These are phyloP conservation scores for Syzygium malaccense DNA, from an alignment of 441 rosid species.

Conservation along the genomic window DNA sequence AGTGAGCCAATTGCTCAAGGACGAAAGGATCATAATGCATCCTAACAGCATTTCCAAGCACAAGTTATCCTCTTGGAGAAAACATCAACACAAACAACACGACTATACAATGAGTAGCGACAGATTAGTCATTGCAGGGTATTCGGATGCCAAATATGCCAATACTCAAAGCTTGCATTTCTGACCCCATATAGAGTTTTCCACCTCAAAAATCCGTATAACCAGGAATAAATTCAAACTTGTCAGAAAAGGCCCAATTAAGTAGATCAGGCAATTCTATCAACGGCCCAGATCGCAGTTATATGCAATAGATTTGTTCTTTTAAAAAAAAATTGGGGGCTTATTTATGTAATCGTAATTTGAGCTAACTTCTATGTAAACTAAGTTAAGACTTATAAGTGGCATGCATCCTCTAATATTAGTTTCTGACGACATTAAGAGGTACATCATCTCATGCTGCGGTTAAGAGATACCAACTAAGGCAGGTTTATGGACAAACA, in stretches of 20 bases:
- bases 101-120: background rate
- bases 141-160: background rate
- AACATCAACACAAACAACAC: background rate
- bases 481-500: background rate
- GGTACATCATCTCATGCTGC: background rate
- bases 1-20: background rate
- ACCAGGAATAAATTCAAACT: background rate
- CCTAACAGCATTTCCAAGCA: background rate
- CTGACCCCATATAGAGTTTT: background rate
- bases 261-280: background rate
- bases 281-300: background rate
- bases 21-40: background rate
- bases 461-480: background rate
- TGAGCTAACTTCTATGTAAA: background rate
- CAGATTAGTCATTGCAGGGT: background rate
- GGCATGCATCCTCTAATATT: background rate
- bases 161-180: background rate
- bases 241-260: background rate
- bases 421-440: background rate
- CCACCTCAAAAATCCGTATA: background rate
- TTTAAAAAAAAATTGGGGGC: background rate
- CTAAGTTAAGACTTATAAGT: background rate
- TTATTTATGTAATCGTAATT: background rate
- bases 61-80: background rate
- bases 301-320: background rate